Conservation (phyloP, 2,329 filamentous ascomycete genomes). For the Lasiodiplodia sp. region DNA sequence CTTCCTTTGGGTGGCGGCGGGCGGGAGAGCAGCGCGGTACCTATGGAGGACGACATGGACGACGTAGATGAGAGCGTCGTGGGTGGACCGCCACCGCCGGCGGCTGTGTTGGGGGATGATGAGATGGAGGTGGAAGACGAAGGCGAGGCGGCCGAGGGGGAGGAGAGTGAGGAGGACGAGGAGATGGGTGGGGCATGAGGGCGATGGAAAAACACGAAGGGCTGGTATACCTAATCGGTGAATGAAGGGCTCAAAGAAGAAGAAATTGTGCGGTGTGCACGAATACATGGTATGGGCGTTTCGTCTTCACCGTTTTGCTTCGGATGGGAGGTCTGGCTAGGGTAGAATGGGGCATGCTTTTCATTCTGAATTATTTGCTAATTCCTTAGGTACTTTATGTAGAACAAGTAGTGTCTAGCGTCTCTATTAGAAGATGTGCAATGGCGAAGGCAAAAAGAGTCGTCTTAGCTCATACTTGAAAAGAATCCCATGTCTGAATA, state of each 20-base stretch:
- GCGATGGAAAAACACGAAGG: background rate
- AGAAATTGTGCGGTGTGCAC: background rate
- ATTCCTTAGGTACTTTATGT: background rate
- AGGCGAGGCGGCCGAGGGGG: conserved; percentile 33
- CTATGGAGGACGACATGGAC: conserved; percentile 20
- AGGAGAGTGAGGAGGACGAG: conserved; percentile 44
- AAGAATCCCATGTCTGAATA: too few species aligned
- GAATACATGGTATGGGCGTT: background rate
- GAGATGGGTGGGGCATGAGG: conserved; percentile 24
- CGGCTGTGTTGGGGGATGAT: conserved; percentile 8
- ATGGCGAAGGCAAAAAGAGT: too few species aligned
- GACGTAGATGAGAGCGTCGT: background rate
- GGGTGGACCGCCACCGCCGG: background rate
- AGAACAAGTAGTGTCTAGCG: too few species aligned
- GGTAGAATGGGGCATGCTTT: too few species aligned
- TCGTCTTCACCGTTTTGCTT: background rate
- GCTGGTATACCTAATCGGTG: background rate
- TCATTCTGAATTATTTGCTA: background rate
- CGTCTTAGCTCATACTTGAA: too few species aligned
- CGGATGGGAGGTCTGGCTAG: background rate
- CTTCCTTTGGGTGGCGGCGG: conserved; percentile 3
- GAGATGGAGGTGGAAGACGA: conserved; percentile 27
- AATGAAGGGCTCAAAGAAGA: background rate
- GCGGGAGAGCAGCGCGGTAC: conserved; percentile 24
- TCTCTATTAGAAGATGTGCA: too few species aligned